Base-by-base conservation (phyloP, 306 rosid genomes). In the Corylus heterophylla region DNA sequence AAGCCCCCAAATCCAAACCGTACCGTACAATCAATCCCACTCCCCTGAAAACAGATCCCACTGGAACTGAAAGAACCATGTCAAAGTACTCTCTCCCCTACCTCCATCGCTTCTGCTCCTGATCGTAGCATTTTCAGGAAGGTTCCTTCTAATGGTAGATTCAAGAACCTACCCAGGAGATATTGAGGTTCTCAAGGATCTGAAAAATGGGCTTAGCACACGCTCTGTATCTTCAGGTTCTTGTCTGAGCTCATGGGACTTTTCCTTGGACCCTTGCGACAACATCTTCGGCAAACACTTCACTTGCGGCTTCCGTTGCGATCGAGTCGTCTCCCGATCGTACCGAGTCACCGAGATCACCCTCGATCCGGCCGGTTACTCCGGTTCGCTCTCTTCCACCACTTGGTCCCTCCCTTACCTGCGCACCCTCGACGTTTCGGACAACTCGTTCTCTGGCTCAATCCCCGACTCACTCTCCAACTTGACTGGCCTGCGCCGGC, bases 221-320 rank as follows among this genome's bases (percentile, higher is more conserved):
- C 31, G 5, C 72, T 89, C 94, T 0, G 42, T 91, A 7, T 48
- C 64, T 3, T 81, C 89, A 1, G 94, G 91, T 10, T 89, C 98
- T 0, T 93, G 98, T 77, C 10, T 91, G 7, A 74, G 70, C 51
- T 81, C 94, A 0, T 91, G 97, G 98, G 94, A 93, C 89, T 93
- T 91, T 86, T 44, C 78, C 18, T 7, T 76, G 44, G 94, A 93
- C 82, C 97, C 98, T 0, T 94, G 98, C 81, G 97, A 92, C 83
- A 81, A 54, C 75, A 90, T 94, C 77, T 94, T 89, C 76, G 45
- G 86, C 71, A 82, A 89, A 29, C 82, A 68, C 10, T 94, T 92
- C 85, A 92, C 92, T 8, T 92, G 97, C 70, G 97, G 96, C 7
- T 86, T 93, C 83, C 82, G 97, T 39, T 92, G 98, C 81, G 97